These are phyloP conservation scores for Leccinum laetum DNA, from an alignment of 1,284 basidiomycete genomes.

Conservation along the genomic window DNA sequence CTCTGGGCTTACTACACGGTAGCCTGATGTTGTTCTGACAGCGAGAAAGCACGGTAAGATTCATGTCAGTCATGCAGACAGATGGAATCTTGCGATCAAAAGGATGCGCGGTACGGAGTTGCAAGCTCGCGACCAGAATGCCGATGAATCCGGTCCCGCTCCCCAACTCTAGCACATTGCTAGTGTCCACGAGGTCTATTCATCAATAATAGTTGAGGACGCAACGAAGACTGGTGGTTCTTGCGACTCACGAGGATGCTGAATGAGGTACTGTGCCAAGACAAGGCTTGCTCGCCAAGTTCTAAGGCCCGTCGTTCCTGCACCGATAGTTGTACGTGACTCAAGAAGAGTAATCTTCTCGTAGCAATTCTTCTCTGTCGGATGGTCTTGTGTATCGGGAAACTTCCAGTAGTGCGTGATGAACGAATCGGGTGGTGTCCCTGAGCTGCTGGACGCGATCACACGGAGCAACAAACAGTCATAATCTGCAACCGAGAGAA, in stretches of 20 bases:
- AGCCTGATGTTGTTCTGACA: slow-evolving; percentile 59
- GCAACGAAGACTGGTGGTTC: not conserved
- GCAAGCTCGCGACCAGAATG: slow-evolving; percentile 55
- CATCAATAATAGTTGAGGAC: slow-evolving; percentile 1
- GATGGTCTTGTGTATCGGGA: not conserved
- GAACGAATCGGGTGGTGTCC: slow-evolving; percentile 52
- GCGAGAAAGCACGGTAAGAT: slow-evolving; percentile 60
- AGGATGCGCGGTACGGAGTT: slow-evolving; percentile 31
- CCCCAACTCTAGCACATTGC: slow-evolving; percentile 67
- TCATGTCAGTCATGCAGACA: slow-evolving; percentile 65
- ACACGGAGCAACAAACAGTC: slow-evolving; percentile 15
- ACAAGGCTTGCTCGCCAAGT: slow-evolving; percentile 75
- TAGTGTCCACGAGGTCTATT: slow-evolving; percentile 48
- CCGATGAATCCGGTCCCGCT: slow-evolving; percentile 76
- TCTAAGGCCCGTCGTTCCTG: slow-evolving; percentile 73
- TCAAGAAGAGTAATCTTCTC: slow-evolving; percentile 62
- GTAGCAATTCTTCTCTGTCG: slow-evolving; percentile 21
- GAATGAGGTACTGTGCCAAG: slow-evolving; percentile 63
- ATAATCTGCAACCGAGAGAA: slow-evolving; percentile 18
- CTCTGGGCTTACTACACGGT: slow-evolving; percentile 56
- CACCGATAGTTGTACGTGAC: slow-evolving; percentile 69
- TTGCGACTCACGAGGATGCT: slow-evolving; percentile 45
- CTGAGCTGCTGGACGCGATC: slow-evolving; percentile 18
- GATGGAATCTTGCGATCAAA: slow-evolving; percentile 13
- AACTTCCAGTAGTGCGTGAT: slow-evolving; percentile 63